Conservation (phyloP, 1,139 yeast species). For the Insectozyma bohioensis region DNA sequence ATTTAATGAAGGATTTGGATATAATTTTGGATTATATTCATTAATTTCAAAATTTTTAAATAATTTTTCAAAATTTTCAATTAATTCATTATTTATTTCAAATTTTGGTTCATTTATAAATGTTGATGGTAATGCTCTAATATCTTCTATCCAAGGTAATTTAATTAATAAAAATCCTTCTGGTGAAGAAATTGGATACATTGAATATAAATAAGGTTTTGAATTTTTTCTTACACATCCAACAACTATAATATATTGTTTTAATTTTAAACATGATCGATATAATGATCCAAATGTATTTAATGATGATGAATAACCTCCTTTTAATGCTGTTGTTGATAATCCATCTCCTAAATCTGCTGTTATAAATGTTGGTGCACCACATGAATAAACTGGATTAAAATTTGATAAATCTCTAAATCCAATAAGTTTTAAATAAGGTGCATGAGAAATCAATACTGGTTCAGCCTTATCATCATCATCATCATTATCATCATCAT, state of each 20-base stretch:
- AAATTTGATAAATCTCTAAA: conserved; percentile 49
- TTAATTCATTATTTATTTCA: conserved; percentile 16
- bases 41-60: conserved; percentile 17
- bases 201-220: conserved; percentile 57
- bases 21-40: conserved; percentile 56
- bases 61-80: conserved; percentile 18
- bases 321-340: conserved; percentile 19
- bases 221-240: conserved; percentile 59
- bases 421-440: conserved; percentile 60
- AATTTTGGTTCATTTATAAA: conserved; percentile 9
- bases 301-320: conserved; percentile 58
- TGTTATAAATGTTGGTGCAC: conserved; percentile 59
- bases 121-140: conserved; percentile 48
- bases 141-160: conserved; percentile 66
- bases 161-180: conserved; percentile 62
- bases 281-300: conserved; percentile 69
- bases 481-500: conserved; percentile 18
- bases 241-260: conserved; percentile 69
- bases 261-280: conserved; percentile 52
- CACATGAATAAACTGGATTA: conserved; percentile 52
- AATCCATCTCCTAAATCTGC: conserved; percentile 40
- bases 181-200: conserved; percentile 60
- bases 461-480: conserved; percentile 17
- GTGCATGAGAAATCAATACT: conserved; percentile 27
- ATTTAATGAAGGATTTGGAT: conserved; percentile 65